Evolutionary conservation across 345 rosid species (phyloP).

Genomic region (Murraya koenigii): DNA sequence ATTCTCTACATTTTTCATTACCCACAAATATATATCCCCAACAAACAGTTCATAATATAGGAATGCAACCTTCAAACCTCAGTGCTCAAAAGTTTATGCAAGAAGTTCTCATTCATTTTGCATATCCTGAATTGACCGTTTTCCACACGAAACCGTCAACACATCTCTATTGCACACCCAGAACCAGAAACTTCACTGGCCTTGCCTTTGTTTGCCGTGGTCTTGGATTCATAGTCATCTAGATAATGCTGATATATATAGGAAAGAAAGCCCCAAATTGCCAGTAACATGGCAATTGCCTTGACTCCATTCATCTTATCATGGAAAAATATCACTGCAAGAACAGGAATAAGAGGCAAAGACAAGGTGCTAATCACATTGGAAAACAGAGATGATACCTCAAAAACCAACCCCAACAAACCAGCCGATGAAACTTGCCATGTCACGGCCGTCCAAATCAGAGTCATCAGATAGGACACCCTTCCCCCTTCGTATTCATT

Average conservation of each 20-base stretch:
- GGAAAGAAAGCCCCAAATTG: conserved; percentile 53
- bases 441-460: conserved; percentile 46
- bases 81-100: background rate
- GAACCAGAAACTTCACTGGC: conserved; percentile 1
- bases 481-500: conserved; percentile 28
- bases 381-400: conserved; percentile 53
- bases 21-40: no score
- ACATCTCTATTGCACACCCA: conserved; percentile 16
- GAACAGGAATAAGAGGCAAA: conserved; percentile 45
- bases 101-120: background rate
- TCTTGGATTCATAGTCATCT: conserved; percentile 28
- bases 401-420: conserved; percentile 44
- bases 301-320: conserved; percentile 60
- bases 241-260: conserved; percentile 47
- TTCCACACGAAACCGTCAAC: conserved; percentile 7
- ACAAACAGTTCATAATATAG: no score
- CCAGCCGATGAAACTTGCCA: conserved; percentile 53
- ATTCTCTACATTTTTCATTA: no score
- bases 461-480: conserved; percentile 39
- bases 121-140: background rate
- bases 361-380: conserved; percentile 49
- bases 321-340: conserved; percentile 48
- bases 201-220: background rate
- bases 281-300: conserved; percentile 47
- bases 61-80: background rate